Base-by-base conservation (phyloP, 305 asterid species). In the Solanum hybrid region DNA sequence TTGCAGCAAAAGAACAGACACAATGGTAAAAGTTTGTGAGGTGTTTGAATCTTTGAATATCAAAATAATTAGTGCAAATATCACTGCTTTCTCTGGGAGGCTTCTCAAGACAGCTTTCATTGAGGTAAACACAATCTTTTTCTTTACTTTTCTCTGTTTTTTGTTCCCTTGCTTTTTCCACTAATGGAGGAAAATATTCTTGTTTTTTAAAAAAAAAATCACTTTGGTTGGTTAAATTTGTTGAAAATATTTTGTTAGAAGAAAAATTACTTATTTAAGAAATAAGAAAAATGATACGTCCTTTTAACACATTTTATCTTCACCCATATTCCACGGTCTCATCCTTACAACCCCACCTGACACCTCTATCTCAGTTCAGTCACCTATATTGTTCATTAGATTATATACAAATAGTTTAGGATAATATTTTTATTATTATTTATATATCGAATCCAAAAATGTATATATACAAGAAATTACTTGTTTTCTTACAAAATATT, bases 1-100 rank as follows among this genome's bases (percentile, higher is more conserved):
- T 34, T 97, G 99, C 92, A 90, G 89, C 84, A 95, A 95, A 90
- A 92, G 95, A 93, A 89, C 87, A 65, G 96, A 96, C 91, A 96
- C 98, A 79, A 93, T 96, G 93, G 95, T 95, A 17, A 95, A 94
- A 91, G 89, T 97, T 1, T 96, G 98, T 87, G 96, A 96, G 80
- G 91, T 93, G 29, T 97, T 97, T 81, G 99, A 97, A 83, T 90
- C 96, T 86, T 87, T 97, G 91, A 93, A 96, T 79, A 97, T 97
- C 93, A 97, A 94, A 90, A 91, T 97, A 90, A 94, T 96, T 81
- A 94, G 98, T 6, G 95, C 98, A 24, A 95, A 90, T 87, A 95
- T 97, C 89, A 93, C 96, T 86, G 92, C 96, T 57, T 92, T 93
- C 89, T 93, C 97, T 20, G 98, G 95, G 12, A 94, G 89, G 92